A percentile compares a stretch with the other conserved stretches of the same genome.
Conservation (phyloP, 2,329 filamentous ascomycete genomes). For the Lithohypha guttulata region DNA sequence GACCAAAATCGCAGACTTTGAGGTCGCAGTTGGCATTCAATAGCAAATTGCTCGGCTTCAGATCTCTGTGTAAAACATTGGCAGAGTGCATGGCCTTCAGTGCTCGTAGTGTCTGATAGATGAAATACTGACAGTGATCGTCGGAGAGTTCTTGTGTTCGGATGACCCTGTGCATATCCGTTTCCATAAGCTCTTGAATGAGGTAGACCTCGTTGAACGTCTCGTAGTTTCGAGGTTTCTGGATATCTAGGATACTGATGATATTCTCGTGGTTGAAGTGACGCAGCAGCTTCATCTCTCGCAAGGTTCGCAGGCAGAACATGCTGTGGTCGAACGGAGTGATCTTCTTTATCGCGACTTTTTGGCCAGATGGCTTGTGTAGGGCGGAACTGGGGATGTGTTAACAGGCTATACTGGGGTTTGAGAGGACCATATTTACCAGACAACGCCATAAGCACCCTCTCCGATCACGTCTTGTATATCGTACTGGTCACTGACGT, state of each 20-base stretch:
- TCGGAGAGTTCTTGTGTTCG: slow-evolving; percentile 97
- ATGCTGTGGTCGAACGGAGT: slow-evolving; percentile 99
- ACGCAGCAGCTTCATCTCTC: slow-evolving; percentile 96
- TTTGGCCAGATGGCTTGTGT: slow-evolving; percentile 95
- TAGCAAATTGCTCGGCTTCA: slow-evolving; percentile 94
- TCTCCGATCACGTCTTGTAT: slow-evolving; percentile 99
- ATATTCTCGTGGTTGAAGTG: slow-evolving; percentile 99
- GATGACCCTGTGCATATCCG: slow-evolving; percentile 98
- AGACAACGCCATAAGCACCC: slow-evolving; percentile 96
- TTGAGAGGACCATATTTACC: slow-evolving; percentile 48
- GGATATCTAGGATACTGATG: slow-evolving; percentile 97
- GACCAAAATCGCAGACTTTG: slow-evolving; percentile 97
- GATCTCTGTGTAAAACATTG: slow-evolving; percentile 91
- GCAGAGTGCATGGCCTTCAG: slow-evolving; percentile 99
- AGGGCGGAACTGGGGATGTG: slow-evolving; percentile 65
- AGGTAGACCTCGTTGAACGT: slow-evolving; percentile 96
- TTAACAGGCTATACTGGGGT: slow-evolving; percentile 1
- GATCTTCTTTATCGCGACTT: slow-evolving; percentile 99
- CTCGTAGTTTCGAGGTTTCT: slow-evolving; percentile 93
- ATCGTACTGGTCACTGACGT: slow-evolving; percentile 98
- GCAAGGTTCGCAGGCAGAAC: slow-evolving; percentile 91
- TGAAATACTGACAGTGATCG: slow-evolving; percentile 99
- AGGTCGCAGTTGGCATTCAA: slow-evolving; percentile 98
- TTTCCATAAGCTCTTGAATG: slow-evolving; percentile 99
- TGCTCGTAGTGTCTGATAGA: slow-evolving; percentile 95